Conservation (phyloP, 192 early-diverging fungal genomes). For the Backusella parvicylindrica region DNA sequence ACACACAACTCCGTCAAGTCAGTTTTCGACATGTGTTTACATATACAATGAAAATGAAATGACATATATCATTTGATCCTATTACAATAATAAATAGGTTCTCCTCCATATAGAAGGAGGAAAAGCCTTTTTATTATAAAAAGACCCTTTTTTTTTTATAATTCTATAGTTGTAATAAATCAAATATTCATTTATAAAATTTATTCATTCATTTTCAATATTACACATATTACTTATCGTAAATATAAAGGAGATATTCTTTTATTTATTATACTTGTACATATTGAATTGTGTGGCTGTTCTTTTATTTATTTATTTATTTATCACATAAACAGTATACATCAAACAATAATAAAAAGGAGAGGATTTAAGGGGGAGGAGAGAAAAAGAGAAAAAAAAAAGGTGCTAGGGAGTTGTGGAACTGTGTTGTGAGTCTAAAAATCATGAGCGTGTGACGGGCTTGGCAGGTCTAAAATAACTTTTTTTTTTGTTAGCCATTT, state of each 20-base stretch:
- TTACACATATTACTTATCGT: not conserved
- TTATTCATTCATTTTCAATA: not conserved
- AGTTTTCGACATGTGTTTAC: not conserved
- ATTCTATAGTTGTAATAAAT: not conserved
- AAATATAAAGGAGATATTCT: not conserved
- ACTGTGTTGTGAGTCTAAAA: conserved; percentile 1
- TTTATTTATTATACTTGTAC: not conserved
- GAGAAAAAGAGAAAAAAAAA: not conserved
- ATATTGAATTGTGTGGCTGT: not conserved
- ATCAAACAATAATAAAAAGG: not conserved
- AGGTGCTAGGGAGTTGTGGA: not conserved
- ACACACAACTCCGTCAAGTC: not conserved
- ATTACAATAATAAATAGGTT: not conserved
- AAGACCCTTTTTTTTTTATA: not conserved
- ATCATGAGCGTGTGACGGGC: conserved; percentile 8
- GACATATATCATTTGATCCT: not conserved
- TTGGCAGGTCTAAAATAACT: not conserved
- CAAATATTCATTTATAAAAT: not conserved
- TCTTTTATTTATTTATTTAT: not conserved
- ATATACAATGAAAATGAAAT: not conserved
- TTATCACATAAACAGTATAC: not conserved
- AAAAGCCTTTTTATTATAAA: not conserved
- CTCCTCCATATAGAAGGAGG: not conserved
- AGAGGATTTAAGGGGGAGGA: not conserved
- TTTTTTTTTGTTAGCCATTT: not conserved